A percentile compares a stretch with the other conserved stretches of the same genome.
Evolutionary conservation across 305 asterid species (phyloP).

Genomic region (Fraxinus ornus): DNA sequence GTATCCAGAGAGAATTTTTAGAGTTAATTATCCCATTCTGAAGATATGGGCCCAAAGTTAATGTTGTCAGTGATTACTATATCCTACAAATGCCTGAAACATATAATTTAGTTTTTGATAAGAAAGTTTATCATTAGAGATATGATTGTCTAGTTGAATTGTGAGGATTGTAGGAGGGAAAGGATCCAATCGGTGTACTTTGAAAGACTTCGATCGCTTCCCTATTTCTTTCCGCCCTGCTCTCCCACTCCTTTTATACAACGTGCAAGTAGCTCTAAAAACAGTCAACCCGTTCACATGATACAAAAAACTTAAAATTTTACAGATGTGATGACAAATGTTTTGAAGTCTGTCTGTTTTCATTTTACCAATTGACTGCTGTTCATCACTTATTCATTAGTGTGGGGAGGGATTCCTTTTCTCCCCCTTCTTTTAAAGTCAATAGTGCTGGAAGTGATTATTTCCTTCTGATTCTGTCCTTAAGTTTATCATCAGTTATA

Average conservation of each 20-base stretch:
- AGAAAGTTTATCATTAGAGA: background rate
- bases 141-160: background rate
- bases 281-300: background rate
- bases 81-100: background rate
- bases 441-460: slow-evolving; percentile 13
- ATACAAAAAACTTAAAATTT: background rate
- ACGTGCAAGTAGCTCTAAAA: background rate
- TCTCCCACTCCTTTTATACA: background rate
- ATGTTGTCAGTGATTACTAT: background rate
- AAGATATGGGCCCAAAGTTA: background rate
- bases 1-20: background rate
- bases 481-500: slow-evolving; percentile 21
- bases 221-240: background rate
- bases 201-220: background rate
- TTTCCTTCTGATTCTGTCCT: slow-evolving; percentile 17
- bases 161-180: background rate
- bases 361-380: background rate
- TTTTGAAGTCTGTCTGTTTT: slow-evolving; percentile 6
- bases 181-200: background rate
- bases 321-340: background rate
- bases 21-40: background rate
- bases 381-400: background rate
- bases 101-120: background rate
- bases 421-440: slow-evolving; percentile 9
- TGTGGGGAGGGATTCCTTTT: slow-evolving; percentile 3